phyloP scores from a whole-genome alignment of 2,329 filamentous ascomycete species.

The Nannizziopsis barbatae region DNA sequence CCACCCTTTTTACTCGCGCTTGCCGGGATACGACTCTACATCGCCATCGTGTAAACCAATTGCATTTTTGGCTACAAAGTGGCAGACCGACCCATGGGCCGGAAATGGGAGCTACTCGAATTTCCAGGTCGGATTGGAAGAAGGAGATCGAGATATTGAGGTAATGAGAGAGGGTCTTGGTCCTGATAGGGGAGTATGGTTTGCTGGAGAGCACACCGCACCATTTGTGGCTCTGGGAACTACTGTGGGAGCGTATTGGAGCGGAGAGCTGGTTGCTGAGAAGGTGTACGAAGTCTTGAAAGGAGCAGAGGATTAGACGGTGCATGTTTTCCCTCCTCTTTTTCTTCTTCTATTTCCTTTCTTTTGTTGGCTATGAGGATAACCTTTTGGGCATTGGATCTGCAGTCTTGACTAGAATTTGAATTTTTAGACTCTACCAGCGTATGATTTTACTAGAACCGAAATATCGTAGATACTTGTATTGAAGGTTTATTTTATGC shows the following conservation, averaged over 20 bases:
- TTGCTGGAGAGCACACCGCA: slow-evolving; percentile 82
- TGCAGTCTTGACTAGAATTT: too few relatives aligned
- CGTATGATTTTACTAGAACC: too few relatives aligned
- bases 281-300: slow-evolving; percentile 30
- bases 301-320: background rate
- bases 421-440: too few relatives aligned
- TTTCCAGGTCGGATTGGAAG: slow-evolving; percentile 63
- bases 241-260: slow-evolving; percentile 84
- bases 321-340: too few relatives aligned
- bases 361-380: too few relatives aligned
- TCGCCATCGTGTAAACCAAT: slow-evolving; percentile 51
- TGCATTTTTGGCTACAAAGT: slow-evolving; percentile 58
- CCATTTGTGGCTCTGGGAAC: slow-evolving; percentile 84
- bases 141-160: slow-evolving; percentile 62
- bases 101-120: slow-evolving; percentile 77
- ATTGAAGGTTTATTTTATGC: too few relatives aligned
- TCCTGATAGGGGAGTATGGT: slow-evolving; percentile 57
- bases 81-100: slow-evolving; percentile 67
- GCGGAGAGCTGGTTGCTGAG: slow-evolving; percentile 64
- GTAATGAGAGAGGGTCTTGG: slow-evolving; percentile 42
- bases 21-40: slow-evolving; percentile 53
- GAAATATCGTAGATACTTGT: too few relatives aligned
- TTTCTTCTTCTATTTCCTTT: too few relatives aligned
- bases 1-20: slow-evolving; percentile 61
- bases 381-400: too few relatives aligned